Percentiles rank a stretch among this genome's conserved stretches.
These are phyloP conservation scores for Puccinellia tenuiflora DNA, from an alignment of 176 grass and related monocot genomes.

Conservation along the genomic window DNA sequence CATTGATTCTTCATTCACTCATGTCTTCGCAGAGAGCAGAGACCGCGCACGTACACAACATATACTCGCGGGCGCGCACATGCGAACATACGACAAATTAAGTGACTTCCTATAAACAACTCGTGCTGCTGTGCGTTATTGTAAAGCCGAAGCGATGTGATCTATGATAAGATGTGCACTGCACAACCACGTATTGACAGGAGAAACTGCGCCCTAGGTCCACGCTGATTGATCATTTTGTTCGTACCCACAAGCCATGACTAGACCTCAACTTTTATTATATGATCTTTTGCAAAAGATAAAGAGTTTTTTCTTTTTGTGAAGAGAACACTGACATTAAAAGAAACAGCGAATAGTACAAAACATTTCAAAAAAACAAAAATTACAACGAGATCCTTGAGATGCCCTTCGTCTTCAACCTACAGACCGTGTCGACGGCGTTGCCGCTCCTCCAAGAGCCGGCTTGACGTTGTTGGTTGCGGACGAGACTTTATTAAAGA, in stretches of 20 bases:
- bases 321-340: too few species aligned
- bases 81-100: constrained; percentile 13
- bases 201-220: neutral
- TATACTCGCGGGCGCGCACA: neutral
- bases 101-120: neutral
- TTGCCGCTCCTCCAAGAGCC: too few species aligned
- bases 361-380: too few species aligned
- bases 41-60: neutral
- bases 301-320: neutral
- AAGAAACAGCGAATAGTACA: too few species aligned
- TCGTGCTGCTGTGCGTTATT: neutral
- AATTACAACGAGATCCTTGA: too few species aligned
- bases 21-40: neutral
- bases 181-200: neutral
- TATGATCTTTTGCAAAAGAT: neutral
- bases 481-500: too few species aligned
- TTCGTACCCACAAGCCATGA: constrained; percentile 22
- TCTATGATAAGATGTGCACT: constrained; percentile 10
- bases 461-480: too few species aligned
- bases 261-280: neutral
- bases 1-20: neutral
- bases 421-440: too few species aligned
- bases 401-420: too few species aligned
- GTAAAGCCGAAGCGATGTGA: constrained; percentile 2
- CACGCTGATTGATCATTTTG: constrained; percentile 33